Evolutionary conservation across 179 eudicot genomes (phyloP).

Genomic region (Gypsophila paniculata): DNA sequence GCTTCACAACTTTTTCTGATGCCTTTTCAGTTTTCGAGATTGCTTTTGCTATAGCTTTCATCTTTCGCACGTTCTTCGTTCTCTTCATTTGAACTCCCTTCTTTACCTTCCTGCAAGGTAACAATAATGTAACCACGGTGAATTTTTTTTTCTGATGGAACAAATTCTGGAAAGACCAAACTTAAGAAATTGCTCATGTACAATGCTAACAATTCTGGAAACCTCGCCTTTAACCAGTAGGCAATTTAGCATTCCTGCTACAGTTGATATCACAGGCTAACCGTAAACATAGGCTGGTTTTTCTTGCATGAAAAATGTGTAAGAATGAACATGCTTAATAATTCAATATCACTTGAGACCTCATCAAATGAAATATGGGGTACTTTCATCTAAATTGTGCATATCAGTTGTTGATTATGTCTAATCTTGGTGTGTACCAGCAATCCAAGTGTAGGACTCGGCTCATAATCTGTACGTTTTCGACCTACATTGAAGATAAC

Average conservation of each 20-base stretch:
- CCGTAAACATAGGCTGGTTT: neutral
- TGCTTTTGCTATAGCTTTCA: conserved; percentile 86
- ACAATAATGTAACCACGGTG: neutral
- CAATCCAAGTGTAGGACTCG: neutral
- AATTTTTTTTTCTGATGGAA: neutral
- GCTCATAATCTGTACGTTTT: too few species aligned
- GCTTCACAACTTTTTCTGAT: conserved; percentile 46
- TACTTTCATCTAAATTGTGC: too few species aligned
- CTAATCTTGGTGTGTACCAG: neutral
- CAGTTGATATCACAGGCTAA: neutral
- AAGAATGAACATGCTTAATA: neutral
- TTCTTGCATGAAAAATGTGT: neutral
- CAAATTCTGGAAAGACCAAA: neutral
- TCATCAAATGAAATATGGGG: neutral
- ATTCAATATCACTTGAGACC: neutral
- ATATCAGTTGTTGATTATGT: too few species aligned
- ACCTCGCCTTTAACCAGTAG: neutral
- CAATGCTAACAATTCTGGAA: neutral
- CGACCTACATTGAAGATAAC: neutral
- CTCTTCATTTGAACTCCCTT: conserved; percentile 89
- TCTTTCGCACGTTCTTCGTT: conserved; percentile 71
- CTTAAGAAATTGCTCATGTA: neutral
- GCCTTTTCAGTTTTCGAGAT: conserved; percentile 54
- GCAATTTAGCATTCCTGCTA: neutral
- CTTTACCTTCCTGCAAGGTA: conserved; percentile 51